Percentiles rank a stretch among this genome's conserved stretches.
phyloP scores from a whole-genome alignment of 2,329 filamentous ascomycete genomes.

The Pseudogymnoascus sp. region DNA sequence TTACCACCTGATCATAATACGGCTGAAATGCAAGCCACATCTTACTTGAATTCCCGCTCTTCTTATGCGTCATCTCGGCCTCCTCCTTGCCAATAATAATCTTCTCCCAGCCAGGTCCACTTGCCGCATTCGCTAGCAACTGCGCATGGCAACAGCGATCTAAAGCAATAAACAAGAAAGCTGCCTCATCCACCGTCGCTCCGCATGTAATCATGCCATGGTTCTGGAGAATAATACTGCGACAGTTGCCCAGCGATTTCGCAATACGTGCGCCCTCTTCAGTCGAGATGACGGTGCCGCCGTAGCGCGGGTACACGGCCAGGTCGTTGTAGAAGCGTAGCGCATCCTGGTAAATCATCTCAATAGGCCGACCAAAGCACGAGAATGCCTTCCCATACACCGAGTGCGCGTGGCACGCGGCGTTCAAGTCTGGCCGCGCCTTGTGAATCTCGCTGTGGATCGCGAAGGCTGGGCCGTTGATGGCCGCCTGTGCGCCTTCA shows the following conservation, averaged over 20 bases:
- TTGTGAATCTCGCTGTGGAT: conserved; percentile 47
- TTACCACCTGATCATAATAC: conserved; percentile 13
- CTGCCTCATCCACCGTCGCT: conserved; percentile 40
- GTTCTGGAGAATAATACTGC: conserved; percentile 46
- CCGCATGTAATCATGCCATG: conserved; percentile 49
- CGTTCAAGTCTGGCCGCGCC: conserved; percentile 50
- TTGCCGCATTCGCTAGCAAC: conserved; percentile 47
- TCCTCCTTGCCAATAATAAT: conserved; percentile 62
- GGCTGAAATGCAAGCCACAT: conserved; percentile 14
- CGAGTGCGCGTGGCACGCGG: conserved; percentile 51
- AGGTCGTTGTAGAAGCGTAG: conserved; percentile 39
- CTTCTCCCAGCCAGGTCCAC: conserved; percentile 53
- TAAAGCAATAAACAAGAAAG: conserved; percentile 45
- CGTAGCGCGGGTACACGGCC: conserved; percentile 39
- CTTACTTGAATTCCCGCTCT: conserved; percentile 11
- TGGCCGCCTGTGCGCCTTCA: conserved; percentile 26
- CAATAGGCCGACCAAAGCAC: conserved; percentile 39
- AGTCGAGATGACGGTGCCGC: conserved; percentile 46
- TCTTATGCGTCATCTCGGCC: conserved; percentile 35
- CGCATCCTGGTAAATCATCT: conserved; percentile 51
- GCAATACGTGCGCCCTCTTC: conserved; percentile 47
- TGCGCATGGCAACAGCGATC: conserved; percentile 43
- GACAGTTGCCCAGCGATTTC: conserved; percentile 39
- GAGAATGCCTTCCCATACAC: conserved; percentile 56
- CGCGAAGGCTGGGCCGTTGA: conserved; percentile 42